Conservation (phyloP, 768 basidiomycete species). For the Suillus brevipes region DNA sequence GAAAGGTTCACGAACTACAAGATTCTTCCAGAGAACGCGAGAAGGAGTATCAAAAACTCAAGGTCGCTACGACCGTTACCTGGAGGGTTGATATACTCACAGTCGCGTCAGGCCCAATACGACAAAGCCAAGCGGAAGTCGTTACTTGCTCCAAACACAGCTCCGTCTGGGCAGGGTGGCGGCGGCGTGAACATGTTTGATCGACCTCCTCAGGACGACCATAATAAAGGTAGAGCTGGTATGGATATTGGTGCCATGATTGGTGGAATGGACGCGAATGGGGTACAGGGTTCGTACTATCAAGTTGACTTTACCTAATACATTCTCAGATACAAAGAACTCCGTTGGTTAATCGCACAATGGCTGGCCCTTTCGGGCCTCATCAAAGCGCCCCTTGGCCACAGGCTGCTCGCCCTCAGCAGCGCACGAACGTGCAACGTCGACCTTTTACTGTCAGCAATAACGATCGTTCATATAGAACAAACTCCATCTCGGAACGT, state of each 20-base stretch:
- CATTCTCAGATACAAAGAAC: constrained; percentile 63
- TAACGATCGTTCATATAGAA: constrained; percentile 43
- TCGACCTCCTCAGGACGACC: constrained; percentile 20
- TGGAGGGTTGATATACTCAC: not conserved
- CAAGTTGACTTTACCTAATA: constrained; percentile 9
- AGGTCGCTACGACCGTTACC: constrained; percentile 42
- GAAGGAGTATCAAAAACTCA: constrained; percentile 86
- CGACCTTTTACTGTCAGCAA: constrained; percentile 41
- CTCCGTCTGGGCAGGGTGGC: constrained; percentile 21
- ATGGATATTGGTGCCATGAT: constrained; percentile 57
- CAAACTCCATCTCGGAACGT: constrained; percentile 51
- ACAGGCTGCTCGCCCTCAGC: constrained; percentile 26
- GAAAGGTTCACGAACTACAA: constrained; percentile 72
- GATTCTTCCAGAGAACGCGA: constrained; percentile 75
- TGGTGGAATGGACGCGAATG: constrained; percentile 64
- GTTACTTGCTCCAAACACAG: constrained; percentile 51
- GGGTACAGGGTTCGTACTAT: constrained; percentile 38
- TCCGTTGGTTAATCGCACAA: constrained; percentile 55
- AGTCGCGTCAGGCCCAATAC: constrained; percentile 56
- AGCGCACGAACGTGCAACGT: constrained; percentile 34
- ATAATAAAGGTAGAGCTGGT: constrained; percentile 23
- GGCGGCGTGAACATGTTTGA: constrained; percentile 17
- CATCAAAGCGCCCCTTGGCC: constrained; percentile 35
- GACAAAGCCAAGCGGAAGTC: constrained; percentile 85
- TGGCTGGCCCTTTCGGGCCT: constrained; percentile 31